A percentile compares a stretch with the other conserved stretches of the same genome.
These are phyloP conservation scores for Teratosphaeria zuluensis DNA, from an alignment of 2,329 filamentous ascomycete genomes.

Conservation along the genomic window DNA sequence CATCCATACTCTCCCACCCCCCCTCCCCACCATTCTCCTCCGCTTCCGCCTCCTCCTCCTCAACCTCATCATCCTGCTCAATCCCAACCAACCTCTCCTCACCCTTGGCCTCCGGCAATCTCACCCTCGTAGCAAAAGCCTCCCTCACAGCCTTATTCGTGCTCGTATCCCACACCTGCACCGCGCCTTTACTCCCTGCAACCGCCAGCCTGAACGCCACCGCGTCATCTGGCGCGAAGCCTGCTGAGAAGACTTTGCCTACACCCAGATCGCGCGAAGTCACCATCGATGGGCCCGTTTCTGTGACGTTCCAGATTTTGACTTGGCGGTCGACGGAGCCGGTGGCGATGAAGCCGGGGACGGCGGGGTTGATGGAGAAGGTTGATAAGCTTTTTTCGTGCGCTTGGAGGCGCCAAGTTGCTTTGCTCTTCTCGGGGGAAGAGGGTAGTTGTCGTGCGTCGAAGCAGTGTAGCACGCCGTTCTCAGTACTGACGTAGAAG, in stretches of 20 bases:
- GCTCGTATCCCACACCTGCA: slow-evolving; percentile 94
- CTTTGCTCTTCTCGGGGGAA: slow-evolving; percentile 64
- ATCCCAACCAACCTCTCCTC: slow-evolving; percentile 71
- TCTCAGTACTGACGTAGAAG: slow-evolving; percentile 90
- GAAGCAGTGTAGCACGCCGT: slow-evolving; percentile 83
- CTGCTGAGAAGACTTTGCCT: slow-evolving; percentile 85
- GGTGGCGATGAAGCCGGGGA: slow-evolving; percentile 88
- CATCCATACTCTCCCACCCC: slow-evolving; percentile 29
- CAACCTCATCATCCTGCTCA: slow-evolving; percentile 51
- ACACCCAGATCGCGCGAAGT: slow-evolving; percentile 86
- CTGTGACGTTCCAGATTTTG: slow-evolving; percentile 84
- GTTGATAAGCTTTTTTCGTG: slow-evolving; percentile 87
- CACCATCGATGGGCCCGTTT: slow-evolving; percentile 77
- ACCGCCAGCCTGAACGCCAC: slow-evolving; percentile 89
- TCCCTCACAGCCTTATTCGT: slow-evolving; percentile 82
- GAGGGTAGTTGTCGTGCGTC: slow-evolving; percentile 70
- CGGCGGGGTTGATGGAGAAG: slow-evolving; percentile 81
- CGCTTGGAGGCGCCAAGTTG: slow-evolving; percentile 89
- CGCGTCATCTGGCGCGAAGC: slow-evolving; percentile 80
- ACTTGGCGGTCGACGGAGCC: slow-evolving; percentile 91
- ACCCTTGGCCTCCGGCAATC: slow-evolving; percentile 48
- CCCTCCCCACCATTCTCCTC: slow-evolving; percentile 30
- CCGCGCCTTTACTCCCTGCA: slow-evolving; percentile 82
- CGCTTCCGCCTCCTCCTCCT: slow-evolving; percentile 49
- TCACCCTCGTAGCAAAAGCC: slow-evolving; percentile 67